Evolutionary conservation across 192 early-diverging fungal species (phyloP).

Genomic region (Backusella tuberculispora): DNA sequence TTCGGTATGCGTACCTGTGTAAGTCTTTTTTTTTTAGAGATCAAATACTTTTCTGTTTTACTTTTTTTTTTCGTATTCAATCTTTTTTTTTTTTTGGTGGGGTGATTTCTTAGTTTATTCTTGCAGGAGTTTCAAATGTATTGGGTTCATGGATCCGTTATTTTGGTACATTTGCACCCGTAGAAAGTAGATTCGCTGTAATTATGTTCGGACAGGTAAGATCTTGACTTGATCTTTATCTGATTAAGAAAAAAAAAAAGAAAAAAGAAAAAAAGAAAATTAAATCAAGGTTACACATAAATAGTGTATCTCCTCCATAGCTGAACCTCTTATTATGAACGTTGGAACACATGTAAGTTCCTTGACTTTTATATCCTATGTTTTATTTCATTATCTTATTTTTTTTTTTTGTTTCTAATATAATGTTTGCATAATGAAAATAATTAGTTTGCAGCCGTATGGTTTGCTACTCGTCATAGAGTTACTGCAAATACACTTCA

Average conservation of each 20-base stretch:
- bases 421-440: not conserved
- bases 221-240: not conserved
- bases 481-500: slow-evolving; percentile 38
- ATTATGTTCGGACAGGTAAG: slow-evolving; percentile 22
- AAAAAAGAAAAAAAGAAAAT: not conserved
- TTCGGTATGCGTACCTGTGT: slow-evolving; percentile 26
- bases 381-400: not conserved
- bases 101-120: not conserved
- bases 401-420: not conserved
- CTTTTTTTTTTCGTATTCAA: not conserved
- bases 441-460: slow-evolving; percentile 38
- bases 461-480: slow-evolving; percentile 34
- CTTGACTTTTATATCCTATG: too few relatives aligned
- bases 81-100: not conserved
- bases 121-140: slow-evolving; percentile 15
- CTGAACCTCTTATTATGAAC: slow-evolving; percentile 24
- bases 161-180: slow-evolving; percentile 21
- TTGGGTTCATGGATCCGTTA: slow-evolving; percentile 17
- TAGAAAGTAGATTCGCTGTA: slow-evolving; percentile 10
- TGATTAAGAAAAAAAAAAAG: not conserved
- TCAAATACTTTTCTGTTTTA: not conserved
- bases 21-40: not conserved
- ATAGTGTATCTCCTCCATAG: slow-evolving; percentile 20
- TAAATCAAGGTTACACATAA: slow-evolving; percentile 6
- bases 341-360: slow-evolving; percentile 19